phyloP scores from a whole-genome alignment of 495 filamentous ascomycete species.

The Chaetomidium leptoderma region DNA sequence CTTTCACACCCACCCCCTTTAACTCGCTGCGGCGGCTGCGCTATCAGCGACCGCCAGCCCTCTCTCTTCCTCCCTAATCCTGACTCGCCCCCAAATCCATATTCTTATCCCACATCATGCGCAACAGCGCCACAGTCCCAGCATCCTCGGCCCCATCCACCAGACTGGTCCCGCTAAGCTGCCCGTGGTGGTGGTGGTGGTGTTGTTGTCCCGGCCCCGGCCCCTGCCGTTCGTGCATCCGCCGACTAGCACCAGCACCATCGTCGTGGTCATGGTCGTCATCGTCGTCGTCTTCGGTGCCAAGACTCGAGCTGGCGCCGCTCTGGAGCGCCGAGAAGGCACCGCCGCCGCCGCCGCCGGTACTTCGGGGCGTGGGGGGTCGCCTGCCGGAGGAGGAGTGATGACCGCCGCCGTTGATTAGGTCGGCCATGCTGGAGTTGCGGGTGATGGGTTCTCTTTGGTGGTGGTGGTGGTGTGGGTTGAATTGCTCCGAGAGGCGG shows the following conservation, averaged over 20 bases:
- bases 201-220: not conserved
- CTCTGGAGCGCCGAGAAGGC: slow-evolving; percentile 30
- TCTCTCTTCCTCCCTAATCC: no score
- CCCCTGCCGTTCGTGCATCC: slow-evolving; percentile 9
- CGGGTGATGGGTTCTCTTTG: slow-evolving; percentile 1
- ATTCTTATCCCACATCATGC: slow-evolving; percentile 54
- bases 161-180: slow-evolving; percentile 41
- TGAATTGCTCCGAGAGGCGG: slow-evolving; percentile 5
- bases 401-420: not conserved
- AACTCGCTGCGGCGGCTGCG: not conserved
- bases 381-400: not conserved
- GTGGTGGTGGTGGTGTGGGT: not conserved
- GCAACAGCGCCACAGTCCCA: slow-evolving; percentile 42
- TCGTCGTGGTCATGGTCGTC: no score
- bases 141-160: slow-evolving; percentile 43
- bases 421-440: slow-evolving; percentile 9
- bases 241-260: no score
- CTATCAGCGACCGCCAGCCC: not conserved
- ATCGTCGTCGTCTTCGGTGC: slow-evolving; percentile 30
- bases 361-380: not conserved
- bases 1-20: not conserved
- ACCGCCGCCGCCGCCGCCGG: slow-evolving; percentile 19
- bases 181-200: slow-evolving; percentile 30
- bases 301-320: slow-evolving; percentile 39
- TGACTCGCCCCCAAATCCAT: slow-evolving; percentile 48